A percentile compares a stretch with the other conserved stretches of the same genome.
phyloP scores from a whole-genome alignment of 306 rosid genomes.

The Begonia masoniana region DNA sequence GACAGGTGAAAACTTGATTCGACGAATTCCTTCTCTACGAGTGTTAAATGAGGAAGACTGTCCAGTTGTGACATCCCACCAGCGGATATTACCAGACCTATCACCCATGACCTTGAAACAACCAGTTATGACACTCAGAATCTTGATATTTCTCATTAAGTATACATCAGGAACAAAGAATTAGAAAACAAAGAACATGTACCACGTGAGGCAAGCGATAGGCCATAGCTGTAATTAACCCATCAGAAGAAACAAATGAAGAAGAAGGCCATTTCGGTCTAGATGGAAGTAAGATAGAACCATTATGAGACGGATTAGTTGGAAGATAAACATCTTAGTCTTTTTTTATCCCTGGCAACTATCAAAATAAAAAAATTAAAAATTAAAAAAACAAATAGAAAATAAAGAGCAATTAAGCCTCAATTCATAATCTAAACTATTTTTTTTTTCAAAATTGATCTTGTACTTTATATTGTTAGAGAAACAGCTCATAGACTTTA shows the following conservation, averaged over 20 bases:
- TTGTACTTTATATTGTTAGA: too few relatives aligned
- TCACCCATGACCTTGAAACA: conserved; percentile 95
- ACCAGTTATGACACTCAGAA: conserved; percentile 12
- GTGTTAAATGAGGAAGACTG: conserved; percentile 91
- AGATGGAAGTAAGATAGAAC: conserved; percentile 17
- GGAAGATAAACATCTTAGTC: not conserved
- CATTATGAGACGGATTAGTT: conserved; percentile 17
- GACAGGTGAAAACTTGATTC: conserved; percentile 85
- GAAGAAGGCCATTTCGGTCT: conserved; percentile 99
- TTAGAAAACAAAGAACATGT: conserved; percentile 15
- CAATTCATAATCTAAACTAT: too few relatives aligned
- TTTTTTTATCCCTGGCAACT: too few relatives aligned
- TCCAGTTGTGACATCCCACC: conserved; percentile 98
- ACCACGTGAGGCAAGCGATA: conserved; percentile 98
- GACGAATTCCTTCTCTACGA: conserved; percentile 86
- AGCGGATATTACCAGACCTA: conserved; percentile 76
- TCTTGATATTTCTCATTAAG: not conserved
- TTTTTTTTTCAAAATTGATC: too few relatives aligned
- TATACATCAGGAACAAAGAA: not conserved
- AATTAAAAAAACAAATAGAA: too few relatives aligned
- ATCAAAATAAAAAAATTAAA: too few relatives aligned
- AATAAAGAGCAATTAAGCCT: too few relatives aligned
- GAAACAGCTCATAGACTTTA: too few relatives aligned
- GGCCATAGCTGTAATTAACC: conserved; percentile 95
- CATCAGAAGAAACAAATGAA: conserved; percentile 76